A percentile compares a stretch with the other conserved stretches of the same genome.
These are phyloP conservation scores for Colletotrichum sp. DNA, from an alignment of 2,329 filamentous ascomycete genomes.

Conservation along the genomic window DNA sequence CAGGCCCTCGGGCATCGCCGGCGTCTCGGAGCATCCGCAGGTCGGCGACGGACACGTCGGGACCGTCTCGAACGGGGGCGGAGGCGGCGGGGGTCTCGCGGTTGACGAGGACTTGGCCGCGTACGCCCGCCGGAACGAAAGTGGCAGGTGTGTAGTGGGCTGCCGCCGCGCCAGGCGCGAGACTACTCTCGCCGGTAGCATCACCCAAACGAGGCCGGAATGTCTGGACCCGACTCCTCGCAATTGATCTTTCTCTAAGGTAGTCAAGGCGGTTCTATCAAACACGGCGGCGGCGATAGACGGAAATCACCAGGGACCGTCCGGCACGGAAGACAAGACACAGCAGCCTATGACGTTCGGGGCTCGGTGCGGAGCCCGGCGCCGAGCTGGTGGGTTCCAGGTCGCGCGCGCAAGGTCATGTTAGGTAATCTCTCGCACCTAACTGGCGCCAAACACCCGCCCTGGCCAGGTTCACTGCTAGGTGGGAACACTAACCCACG, in stretches of 20 bases:
- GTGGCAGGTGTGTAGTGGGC: neutral
- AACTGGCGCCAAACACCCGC: neutral
- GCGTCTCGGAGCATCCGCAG: constrained; percentile 75
- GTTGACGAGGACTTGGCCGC: neutral
- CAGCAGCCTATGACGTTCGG: neutral
- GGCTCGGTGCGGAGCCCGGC: constrained; percentile 8
- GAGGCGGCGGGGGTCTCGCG: neutral
- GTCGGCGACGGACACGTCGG: constrained; percentile 74
- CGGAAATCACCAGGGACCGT: neutral
- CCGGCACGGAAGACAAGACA: neutral
- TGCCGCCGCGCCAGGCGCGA: neutral
- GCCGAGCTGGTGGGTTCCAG: neutral
- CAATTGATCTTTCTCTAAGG: neutral
- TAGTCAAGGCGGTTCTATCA: neutral
- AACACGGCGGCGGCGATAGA: neutral
- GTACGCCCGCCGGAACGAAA: neutral
- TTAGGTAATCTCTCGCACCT: neutral
- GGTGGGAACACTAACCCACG: neutral
- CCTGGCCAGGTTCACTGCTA: neutral
- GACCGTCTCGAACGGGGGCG: constrained; percentile 47
- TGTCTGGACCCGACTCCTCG: neutral
- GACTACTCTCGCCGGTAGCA: neutral
- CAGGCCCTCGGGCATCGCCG: constrained; percentile 68
- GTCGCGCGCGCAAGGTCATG: neutral
- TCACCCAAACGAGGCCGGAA: neutral